Evolutionary conservation across 208 protist genomes (phyloP), one percentile per base, ranked within the genome.

Genomic region (Angomonas desouzai): DNA sequence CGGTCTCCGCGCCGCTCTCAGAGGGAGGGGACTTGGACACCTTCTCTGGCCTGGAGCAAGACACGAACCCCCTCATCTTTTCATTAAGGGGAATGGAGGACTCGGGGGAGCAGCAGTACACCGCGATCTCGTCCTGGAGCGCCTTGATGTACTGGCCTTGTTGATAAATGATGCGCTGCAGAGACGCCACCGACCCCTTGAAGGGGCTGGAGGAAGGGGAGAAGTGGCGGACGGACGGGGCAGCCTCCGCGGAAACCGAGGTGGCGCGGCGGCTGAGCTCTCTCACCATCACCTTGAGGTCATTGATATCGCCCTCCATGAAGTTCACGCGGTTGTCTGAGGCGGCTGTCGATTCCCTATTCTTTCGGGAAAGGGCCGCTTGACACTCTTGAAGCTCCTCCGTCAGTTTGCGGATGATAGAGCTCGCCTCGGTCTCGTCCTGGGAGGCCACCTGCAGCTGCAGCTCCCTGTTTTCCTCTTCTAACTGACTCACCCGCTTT

Each of bases 101-200:
- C 13, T 63, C 58, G 36, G 58, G 51, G 27, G 51, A 57, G 28
- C 51, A 57, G 51, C 51, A 57, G 51, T 72, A 47, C 36, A 68
- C 55, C 62, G 69, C 66, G 65, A 77, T 68, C 72, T 77, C 66
- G 28, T 68, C 66, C 66, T 79, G 64, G 27, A 83, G 48, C 0
- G 68, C 70, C 22, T 56, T 59, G 49, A 83, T 83, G 27, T 66
- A 73, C 49, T 83, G 72, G 47, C 77, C 71, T 53, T 83, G 77
- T 23, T 76, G 72, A 6, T 72, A 48, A 49, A 83, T 79, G 18
- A 83, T 77, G 18, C 58, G 60, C 34, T 74, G 72, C 60, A 83
- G 72, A 45, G 70, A 69, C 32, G 64, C 49, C 53, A 76, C 64
- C 59, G 66, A 64, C 32, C 48, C 33, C 40, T 64, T 48, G 25